Conservation (phyloP, 306 rosid genomes). For the Cucumis cinereus region DNA sequence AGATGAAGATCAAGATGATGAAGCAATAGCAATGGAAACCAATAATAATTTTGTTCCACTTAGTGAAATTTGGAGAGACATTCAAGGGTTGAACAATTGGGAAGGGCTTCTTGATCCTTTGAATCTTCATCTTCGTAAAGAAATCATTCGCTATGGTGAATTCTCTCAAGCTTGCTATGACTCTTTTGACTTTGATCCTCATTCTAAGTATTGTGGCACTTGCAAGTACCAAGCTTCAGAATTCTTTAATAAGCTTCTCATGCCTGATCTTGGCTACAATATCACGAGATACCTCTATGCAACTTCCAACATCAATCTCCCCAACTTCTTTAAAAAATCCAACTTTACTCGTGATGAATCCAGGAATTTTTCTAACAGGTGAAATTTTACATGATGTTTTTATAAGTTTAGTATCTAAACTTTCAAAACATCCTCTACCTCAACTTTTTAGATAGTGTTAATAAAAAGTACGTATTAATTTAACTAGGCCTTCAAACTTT, state of each 20-base stretch:
- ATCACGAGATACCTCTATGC: conserved; percentile 58
- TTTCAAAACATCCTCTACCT: background rate
- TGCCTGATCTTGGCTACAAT: conserved; percentile 25
- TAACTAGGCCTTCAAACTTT: too few relatives aligned
- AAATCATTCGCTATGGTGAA: conserved; percentile 41
- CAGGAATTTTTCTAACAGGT: background rate
- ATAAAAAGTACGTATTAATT: too few relatives aligned
- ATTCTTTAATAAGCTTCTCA: conserved; percentile 33
- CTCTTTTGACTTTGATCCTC: conserved; percentile 37
- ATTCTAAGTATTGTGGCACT: conserved; percentile 57
- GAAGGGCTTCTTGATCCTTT: conserved; percentile 42
- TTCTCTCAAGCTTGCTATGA: background rate
- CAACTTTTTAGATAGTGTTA: too few relatives aligned
- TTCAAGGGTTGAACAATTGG: conserved; percentile 54
- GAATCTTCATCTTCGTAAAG: conserved; percentile 34
- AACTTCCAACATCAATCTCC: conserved; percentile 64
- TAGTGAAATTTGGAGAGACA: conserved; percentile 32
- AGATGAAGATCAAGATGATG: background rate
- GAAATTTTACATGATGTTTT: background rate
- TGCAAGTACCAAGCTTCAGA: conserved; percentile 43
- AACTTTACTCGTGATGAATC: background rate
- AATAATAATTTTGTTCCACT: background rate
- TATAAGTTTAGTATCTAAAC: too few relatives aligned
- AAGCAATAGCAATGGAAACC: background rate
- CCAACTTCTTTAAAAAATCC: conserved; percentile 55